Base-by-base conservation (phyloP, 2,329 filamentous ascomycete genomes). In the Talaromyces sp. region DNA sequence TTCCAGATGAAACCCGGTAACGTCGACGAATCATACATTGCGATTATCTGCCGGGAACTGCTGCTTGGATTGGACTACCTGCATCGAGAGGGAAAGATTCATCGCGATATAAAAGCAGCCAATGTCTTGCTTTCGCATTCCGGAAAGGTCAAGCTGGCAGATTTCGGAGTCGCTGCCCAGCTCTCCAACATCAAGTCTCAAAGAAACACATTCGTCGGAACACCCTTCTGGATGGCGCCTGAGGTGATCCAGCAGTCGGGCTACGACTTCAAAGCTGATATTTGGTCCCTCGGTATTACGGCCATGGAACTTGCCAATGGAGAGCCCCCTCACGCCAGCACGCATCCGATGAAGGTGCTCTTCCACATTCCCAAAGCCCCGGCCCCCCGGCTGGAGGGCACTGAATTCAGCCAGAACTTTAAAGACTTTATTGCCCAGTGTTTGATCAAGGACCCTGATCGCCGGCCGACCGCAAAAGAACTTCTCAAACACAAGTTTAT, bases 141-240 rank as follows among this genome's bases (percentile, higher is more conserved):
- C 3, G 93, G 93, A 69, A 92, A 91, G 71, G 93, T 97, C 73
- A 97, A 97, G 80, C 82, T 97, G 66, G 93, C 93, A 46, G 93
- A 99, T 76, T 99, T 99, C 72, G 94, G 94, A 62, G 94, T 99
- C 48, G 94, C 94, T 8, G 93, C 94, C 31, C 94, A 99, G 74
- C 82, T 99, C 69, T 96, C 91, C 63, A 96, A 97, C 72, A 96
- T 97, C 78, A 97, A 97, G 77, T 97, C 93, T 2, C 92, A 97
- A 74, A 87, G 94, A 58, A 93, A 97, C 75, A 99, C 94, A 0
- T 97, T 99, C 70, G 94, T 99, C 21, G 94, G 94, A 21, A 97
- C 93, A 0, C 94, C 94, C 0, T 96, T 95, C 72, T 96, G 92
- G 92, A 96, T 96, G 92, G 92, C 92, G 0, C 92, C 92, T 1